Percentiles rank a stretch among this genome's conserved stretches.
Evolutionary conservation across 2,329 filamentous ascomycete genomes (phyloP).

Genomic region (Pseudogymnoascus sp.): DNA sequence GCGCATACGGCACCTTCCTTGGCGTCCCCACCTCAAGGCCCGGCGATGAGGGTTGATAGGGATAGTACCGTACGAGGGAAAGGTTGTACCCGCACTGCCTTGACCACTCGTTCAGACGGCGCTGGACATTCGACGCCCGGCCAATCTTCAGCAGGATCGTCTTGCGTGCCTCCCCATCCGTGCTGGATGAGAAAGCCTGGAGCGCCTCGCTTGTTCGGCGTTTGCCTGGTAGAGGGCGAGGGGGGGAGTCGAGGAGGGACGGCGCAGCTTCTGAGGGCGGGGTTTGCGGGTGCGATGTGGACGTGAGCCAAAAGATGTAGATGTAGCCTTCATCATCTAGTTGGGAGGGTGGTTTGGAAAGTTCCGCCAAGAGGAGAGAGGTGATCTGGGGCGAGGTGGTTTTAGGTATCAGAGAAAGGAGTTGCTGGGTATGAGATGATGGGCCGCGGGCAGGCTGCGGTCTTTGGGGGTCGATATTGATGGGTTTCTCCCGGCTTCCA

Average conservation of each 20-base stretch:
- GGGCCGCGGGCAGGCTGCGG: slow-evolving; percentile 24
- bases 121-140: slow-evolving; percentile 73
- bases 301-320: slow-evolving; percentile 97
- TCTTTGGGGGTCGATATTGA: slow-evolving; percentile 11
- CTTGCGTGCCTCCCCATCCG: slow-evolving; percentile 34
- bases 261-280: slow-evolving; percentile 53
- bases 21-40: slow-evolving; percentile 32
- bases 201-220: slow-evolving; percentile 14
- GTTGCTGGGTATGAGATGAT: slow-evolving; percentile 33
- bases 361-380: slow-evolving; percentile 65
- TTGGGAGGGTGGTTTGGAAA: slow-evolving; percentile 66
- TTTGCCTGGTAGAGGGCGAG: slow-evolving; percentile 29
- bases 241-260: slow-evolving; percentile 48
- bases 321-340: slow-evolving; percentile 84
- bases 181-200: slow-evolving; percentile 30
- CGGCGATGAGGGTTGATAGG: slow-evolving; percentile 51
- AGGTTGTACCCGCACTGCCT: slow-evolving; percentile 87
- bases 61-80: slow-evolving; percentile 85
- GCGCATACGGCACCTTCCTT: slow-evolving; percentile 74
- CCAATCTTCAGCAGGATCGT: slow-evolving; percentile 65
- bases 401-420: slow-evolving; percentile 63
- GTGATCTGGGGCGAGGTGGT: slow-evolving; percentile 60
- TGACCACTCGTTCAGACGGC: slow-evolving; percentile 86
- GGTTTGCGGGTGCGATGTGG: slow-evolving; percentile 47
- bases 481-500: not conserved